Evolutionary conservation across 345 rosid genomes (phyloP), one percentile per base, ranked within the genome.

Genomic region (Jatropha curcas): DNA sequence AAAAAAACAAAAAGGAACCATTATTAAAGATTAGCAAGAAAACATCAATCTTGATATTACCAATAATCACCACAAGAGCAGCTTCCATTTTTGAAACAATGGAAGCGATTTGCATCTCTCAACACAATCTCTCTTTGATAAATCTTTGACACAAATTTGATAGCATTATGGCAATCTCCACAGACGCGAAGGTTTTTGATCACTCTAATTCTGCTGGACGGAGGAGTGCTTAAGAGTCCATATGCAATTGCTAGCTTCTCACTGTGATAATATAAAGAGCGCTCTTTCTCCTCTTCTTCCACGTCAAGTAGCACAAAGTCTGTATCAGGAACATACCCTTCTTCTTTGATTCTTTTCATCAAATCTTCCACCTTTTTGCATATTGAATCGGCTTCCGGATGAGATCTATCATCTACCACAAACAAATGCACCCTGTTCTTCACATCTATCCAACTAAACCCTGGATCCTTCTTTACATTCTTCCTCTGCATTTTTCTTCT

Each of bases 401-500:
- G 85, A 59, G 88, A 77, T 60, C 73, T 74, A 71, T 89, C 91
- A 17, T 80, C 91, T 43, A 76, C 89, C 1, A 77, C 89, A 71
- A 87, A 89, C 68, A 82, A 13, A 80, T 85, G 85, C 41, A 81
- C 76, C 73, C 75, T 77, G 78, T 83, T 84, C 79, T 85, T 73
- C 58, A 80, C 82, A 77, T 85, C 89, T 30, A 89, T 84, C 91
- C 87, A 85, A 67, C 93, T 87, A 70, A 82, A 87, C 11, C 93
- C 91, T 0, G 93, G 91, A 76, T 84, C 89, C 74, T 89, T 89
- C 59, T 75, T 85, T 66, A 89, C 82, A 25, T 75, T 79, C 72
- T 84, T 74, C 65, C 72, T 84, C 65, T 72, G 80, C 89, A 89
- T 87, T 68, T 60, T 72, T 31, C 37, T 74, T 67, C 91, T 77